phyloP scores from a whole-genome alignment of 1,284 basidiomycete species.

The Porodaedalea pini region DNA sequence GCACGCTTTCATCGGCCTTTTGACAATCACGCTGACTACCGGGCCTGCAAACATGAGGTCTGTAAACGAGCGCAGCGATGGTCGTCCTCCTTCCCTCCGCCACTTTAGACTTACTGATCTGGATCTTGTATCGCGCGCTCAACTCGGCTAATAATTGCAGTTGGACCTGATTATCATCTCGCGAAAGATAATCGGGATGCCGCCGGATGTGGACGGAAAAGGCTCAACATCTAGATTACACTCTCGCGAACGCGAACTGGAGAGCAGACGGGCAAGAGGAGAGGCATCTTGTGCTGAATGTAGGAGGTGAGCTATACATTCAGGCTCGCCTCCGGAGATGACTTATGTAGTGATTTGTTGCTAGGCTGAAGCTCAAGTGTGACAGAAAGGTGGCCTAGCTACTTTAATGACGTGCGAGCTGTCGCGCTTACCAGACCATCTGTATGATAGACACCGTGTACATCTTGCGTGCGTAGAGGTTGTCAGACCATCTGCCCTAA shows the following conservation, averaged over 20 bases:
- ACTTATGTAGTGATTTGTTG: background rate
- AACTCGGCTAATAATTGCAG: too few relatives aligned
- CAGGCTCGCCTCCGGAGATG: background rate
- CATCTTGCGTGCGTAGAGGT: conserved; percentile 17
- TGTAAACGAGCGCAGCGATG: too few relatives aligned
- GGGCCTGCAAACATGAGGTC: too few relatives aligned
- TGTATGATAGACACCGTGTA: conserved; percentile 13
- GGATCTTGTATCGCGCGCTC: too few relatives aligned
- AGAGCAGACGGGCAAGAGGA: conserved; percentile 6
- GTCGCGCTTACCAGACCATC: background rate
- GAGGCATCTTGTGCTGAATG: conserved; percentile 20
- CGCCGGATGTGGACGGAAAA: background rate
- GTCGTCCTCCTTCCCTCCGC: too few relatives aligned
- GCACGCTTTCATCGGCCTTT: too few relatives aligned
- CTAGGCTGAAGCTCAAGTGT: conserved; percentile 19
- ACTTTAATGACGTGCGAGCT: background rate
- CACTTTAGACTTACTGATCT: too few relatives aligned
- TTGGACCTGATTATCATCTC: too few relatives aligned
- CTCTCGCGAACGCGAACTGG: conserved; percentile 8
- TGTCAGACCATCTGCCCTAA: conserved; percentile 19
- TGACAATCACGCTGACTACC: too few relatives aligned
- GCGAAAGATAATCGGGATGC: background rate
- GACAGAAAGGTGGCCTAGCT: conserved; percentile 17
- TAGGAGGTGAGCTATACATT: conserved; percentile 5
- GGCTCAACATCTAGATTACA: background rate